Conservation (phyloP, 306 rosid genomes). For the Dalbergia cultrata region DNA sequence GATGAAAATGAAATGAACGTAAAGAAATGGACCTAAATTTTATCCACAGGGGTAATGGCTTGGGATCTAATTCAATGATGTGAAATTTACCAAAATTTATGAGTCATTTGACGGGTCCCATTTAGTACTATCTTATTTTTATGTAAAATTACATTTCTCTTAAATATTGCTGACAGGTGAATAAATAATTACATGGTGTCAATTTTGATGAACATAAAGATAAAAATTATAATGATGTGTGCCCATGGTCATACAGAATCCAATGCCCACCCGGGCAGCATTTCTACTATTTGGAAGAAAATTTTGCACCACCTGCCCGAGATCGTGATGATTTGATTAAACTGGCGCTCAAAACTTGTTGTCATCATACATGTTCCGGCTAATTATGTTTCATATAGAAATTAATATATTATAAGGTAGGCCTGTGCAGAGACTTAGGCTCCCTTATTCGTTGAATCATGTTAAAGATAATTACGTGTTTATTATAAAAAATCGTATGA, state of each 20-base stretch:
- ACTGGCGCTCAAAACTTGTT: background rate
- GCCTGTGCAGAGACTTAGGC: background rate
- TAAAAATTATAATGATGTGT: background rate
- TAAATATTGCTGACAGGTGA: background rate
- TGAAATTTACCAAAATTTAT: too few species aligned
- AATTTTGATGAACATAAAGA: conserved; percentile 5
- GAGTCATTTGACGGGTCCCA: too few species aligned
- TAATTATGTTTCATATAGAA: background rate
- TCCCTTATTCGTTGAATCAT: background rate
- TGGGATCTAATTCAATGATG: too few species aligned
- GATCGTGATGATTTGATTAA: conserved; percentile 7
- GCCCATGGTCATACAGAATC: background rate
- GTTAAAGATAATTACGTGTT: background rate
- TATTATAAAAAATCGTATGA: background rate
- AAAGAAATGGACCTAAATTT: too few species aligned
- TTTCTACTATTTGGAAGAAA: background rate
- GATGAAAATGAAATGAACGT: too few species aligned
- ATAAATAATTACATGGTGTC: background rate
- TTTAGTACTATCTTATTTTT: too few species aligned
- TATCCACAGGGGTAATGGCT: too few species aligned
- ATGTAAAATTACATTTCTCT: background rate
- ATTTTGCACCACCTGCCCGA: background rate
- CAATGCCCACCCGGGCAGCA: conserved; percentile 11
- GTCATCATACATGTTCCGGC: background rate
- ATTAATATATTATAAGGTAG: background rate